Evolutionary conservation across 192 early-diverging fungal species (phyloP), one percentile per base, ranked within the genome.

Genomic region (Coemansia sp.): DNA sequence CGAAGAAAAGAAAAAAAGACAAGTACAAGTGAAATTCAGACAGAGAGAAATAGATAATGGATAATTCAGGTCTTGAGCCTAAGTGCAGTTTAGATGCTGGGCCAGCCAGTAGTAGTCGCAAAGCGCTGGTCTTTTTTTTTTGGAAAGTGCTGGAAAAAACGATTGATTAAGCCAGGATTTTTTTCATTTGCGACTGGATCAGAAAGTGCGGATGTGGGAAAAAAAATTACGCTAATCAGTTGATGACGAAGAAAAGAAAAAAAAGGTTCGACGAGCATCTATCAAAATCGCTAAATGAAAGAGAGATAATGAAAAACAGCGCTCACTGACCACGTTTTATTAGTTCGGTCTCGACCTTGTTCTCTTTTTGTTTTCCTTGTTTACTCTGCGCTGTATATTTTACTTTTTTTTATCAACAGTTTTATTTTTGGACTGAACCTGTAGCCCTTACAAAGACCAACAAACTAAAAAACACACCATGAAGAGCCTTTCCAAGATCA

Each of bases 401-500:
- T 33, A 15, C 17, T 63, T 39, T 12, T 43, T 43, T 48, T 60
- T 63, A 33, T 52, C 51, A 51, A 38, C 20, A 43, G 37, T 38
- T 12, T 32, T 22, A 41, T 66, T 56, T 35, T 28, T 55, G n/a
- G 8, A 38, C 38, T n/a, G 36, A 64, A 36, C 18, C 45, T 48
- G 45, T 48, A 48, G 17, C 45, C 45, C 8, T 15, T 12, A 41
- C 7, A 20, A 18, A 61, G 6, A 52, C 22, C 36, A 38, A 62
- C 41, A 62, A 62, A 43, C 35, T 20, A 17, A 14, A 62, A 45
- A 62, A 5, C 28, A 56, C 6, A 56, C 33, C 20, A 62, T 62
- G 61, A 62, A 76, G 79, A 82, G 71, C 67, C 57, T 83, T 64
- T 57, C 73, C 75, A 83, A 83, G 67, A 68, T 81, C 68, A 66